Evolutionary conservation across 768 basidiomycete species (phyloP).

Genomic region (Infundibulicybe gibba): DNA sequence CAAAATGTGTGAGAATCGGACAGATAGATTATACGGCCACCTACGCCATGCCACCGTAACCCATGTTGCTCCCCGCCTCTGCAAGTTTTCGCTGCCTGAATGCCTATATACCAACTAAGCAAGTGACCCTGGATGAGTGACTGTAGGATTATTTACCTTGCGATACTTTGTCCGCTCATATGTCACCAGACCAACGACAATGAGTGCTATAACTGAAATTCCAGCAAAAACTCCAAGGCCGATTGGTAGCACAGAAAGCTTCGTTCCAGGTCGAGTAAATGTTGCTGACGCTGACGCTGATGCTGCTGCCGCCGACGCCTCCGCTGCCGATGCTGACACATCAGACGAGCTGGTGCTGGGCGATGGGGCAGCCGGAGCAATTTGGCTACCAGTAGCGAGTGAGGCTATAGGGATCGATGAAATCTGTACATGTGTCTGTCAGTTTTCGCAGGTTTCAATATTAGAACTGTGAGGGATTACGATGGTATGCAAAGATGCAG

Average conservation of each 20-base stretch:
- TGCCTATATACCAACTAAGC: slow-evolving; percentile 34
- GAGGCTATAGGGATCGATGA: slow-evolving; percentile 1
- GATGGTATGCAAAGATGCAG: too few relatives aligned
- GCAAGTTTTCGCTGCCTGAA: slow-evolving; percentile 75
- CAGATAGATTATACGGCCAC: slow-evolving; percentile 8
- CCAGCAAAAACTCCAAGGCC: slow-evolving; percentile 84
- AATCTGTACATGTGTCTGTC: too few relatives aligned
- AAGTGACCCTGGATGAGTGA: not conserved
- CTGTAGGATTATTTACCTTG: slow-evolving; percentile 46
- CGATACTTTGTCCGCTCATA: slow-evolving; percentile 87
- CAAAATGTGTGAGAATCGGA: not conserved
- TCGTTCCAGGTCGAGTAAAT: slow-evolving; percentile 70
- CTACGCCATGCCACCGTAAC: slow-evolving; percentile 56
- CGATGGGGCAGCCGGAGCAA: slow-evolving; percentile 10
- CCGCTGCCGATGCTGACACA: slow-evolving; percentile 23
- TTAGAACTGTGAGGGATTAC: too few relatives aligned
- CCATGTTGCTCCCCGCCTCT: slow-evolving; percentile 54
- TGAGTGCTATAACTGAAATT: slow-evolving; percentile 79
- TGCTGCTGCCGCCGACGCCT: slow-evolving; percentile 25
- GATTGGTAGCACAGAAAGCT: slow-evolving; percentile 72
- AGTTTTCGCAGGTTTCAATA: too few relatives aligned
- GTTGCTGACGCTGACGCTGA: slow-evolving; percentile 32
- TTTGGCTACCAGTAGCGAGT: slow-evolving; percentile 3
- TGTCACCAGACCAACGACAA: slow-evolving; percentile 80
- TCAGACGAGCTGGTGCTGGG: slow-evolving; percentile 8